Evolutionary conservation across 345 rosid genomes (phyloP), one percentile per base, ranked within the genome.

Genomic region (Salix dunnii): DNA sequence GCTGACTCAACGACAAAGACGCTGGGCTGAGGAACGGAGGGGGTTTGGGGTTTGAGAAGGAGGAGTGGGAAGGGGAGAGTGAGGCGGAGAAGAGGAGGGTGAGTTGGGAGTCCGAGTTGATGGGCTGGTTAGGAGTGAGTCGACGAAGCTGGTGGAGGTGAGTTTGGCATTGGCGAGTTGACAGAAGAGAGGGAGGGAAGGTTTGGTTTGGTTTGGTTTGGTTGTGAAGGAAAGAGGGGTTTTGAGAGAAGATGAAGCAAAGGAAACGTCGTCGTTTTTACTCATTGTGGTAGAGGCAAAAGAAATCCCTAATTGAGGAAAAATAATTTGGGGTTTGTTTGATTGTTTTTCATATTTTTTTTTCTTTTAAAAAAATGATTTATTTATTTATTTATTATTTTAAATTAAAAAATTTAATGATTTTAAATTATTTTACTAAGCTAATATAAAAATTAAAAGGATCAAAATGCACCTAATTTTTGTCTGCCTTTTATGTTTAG

Each of bases 11-110:
- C 0, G 92, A 86, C 79, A 92, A 5, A 17, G 88, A 87, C 0
- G 92, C 90, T 31, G 90, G 87, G 67, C 90, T 82, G 17, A 88
- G 87, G 38, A 89, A 80, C 49, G 92, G 80, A 55, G 85, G 84
- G 77, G 70, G 71, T 61, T 20, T 86, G 86, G 6, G 92, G 12
- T 85, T 73, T 13, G 84, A 86, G 62, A 2, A 87, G 83, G 11
- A 87, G 79, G 80, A 68, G 66, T 66, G 87, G 25, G 73, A 46
- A 12, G 87, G 88, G 7, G 94, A 88, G 40, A 89, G 67, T 2
- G 95, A 89, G 7, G 88, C 71, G 18, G 84, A 87, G 73, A 90
- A 85, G 31, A 87, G 63, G 4, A 88, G 83, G 90, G 77, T 28
- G 86, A 86, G 66, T 60, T 68, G 61, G 79, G 62, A 48, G 30